These are phyloP conservation scores for Skeletonema tropicum DNA, from an alignment of 108 stramenopile species.

Conservation along the genomic window DNA sequence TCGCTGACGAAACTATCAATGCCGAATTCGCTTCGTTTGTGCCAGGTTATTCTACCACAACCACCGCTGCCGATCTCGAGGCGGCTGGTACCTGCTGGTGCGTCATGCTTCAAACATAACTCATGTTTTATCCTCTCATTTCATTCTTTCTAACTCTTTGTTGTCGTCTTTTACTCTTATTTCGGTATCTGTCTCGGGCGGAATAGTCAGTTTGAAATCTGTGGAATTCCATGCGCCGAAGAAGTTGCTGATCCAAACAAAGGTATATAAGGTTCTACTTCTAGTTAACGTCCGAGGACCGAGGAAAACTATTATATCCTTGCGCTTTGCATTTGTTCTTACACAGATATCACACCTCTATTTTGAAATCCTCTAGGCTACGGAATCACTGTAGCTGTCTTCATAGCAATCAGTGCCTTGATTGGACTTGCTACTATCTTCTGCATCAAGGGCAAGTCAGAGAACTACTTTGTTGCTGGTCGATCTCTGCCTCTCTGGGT, in stretches of 20 bases:
- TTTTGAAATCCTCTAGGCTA: slow-evolving; percentile 35
- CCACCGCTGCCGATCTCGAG: no score
- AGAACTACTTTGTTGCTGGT: slow-evolving; percentile 84
- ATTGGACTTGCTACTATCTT: slow-evolving; percentile 63
- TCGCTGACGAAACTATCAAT: no score
- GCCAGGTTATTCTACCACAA: no score
- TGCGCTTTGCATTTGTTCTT: not conserved
- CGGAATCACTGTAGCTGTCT: slow-evolving; percentile 61
- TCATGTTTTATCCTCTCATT: no score
- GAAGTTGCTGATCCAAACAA: slow-evolving; percentile 37
- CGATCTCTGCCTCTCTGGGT: slow-evolving; percentile 74
- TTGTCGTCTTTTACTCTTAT: no score
- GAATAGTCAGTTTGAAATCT: slow-evolving; percentile 48
- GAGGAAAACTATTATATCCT: not conserved
- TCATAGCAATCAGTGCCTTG: slow-evolving; percentile 53
- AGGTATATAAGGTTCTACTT: slow-evolving; percentile 21
- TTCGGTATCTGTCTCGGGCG: no score
- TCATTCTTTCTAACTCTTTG: no score
- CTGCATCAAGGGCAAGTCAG: slow-evolving; percentile 61
- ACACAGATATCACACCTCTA: not conserved
- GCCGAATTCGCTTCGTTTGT: no score
- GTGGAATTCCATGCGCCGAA: slow-evolving; percentile 62
- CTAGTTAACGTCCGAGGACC: not conserved
- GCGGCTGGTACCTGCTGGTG: no score
- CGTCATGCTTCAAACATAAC: no score